These are phyloP conservation scores for Borovskyia barvae DNA, from an alignment of 208 protist genomes.

Conservation along the genomic window DNA sequence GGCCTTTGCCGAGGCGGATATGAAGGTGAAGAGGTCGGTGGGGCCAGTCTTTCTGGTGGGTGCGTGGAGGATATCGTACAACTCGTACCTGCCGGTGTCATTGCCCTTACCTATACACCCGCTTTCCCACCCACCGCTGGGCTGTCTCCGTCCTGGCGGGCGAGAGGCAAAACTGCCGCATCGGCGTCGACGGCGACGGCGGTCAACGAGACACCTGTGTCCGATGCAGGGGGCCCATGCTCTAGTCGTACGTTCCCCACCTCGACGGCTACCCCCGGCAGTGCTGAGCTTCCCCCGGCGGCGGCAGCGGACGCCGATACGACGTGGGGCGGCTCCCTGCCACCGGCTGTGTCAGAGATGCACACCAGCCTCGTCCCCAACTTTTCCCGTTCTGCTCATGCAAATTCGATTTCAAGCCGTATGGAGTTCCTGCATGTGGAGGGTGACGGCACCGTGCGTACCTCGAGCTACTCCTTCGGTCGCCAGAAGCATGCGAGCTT, in stretches of 20 bases:
- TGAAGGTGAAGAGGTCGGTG: constrained; percentile 6
- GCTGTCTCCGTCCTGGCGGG: no score
- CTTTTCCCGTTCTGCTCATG: constrained; percentile 35
- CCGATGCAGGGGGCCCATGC: neutral
- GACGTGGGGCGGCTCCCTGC: constrained; percentile 14
- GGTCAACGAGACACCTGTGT: neutral
- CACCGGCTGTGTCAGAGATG: constrained; percentile 24
- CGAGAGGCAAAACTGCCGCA: no score
- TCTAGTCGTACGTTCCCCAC: neutral
- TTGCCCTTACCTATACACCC: constrained; percentile 37
- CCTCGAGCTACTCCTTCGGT: constrained; percentile 62
- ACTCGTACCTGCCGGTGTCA: constrained; percentile 43
- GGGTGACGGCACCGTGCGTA: constrained; percentile 67
- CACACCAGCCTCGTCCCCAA: constrained; percentile 50
- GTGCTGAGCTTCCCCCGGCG: constrained; percentile 2
- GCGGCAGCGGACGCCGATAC: neutral
- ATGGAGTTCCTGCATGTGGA: constrained; percentile 76
- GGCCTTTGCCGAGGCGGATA: constrained; percentile 15
- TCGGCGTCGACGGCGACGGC: no score
- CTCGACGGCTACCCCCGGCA: neutral
- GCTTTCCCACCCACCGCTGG: no score
- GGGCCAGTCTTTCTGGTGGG: neutral
- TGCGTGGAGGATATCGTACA: constrained; percentile 23
- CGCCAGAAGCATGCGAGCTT: constrained; percentile 62
- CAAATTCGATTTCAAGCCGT: constrained; percentile 40